A percentile compares a stretch with the other conserved stretches of the same genome.
Conservation (phyloP, 768 basidiomycete genomes). For the button mushroom (Agaricus bisporus) region DNA sequence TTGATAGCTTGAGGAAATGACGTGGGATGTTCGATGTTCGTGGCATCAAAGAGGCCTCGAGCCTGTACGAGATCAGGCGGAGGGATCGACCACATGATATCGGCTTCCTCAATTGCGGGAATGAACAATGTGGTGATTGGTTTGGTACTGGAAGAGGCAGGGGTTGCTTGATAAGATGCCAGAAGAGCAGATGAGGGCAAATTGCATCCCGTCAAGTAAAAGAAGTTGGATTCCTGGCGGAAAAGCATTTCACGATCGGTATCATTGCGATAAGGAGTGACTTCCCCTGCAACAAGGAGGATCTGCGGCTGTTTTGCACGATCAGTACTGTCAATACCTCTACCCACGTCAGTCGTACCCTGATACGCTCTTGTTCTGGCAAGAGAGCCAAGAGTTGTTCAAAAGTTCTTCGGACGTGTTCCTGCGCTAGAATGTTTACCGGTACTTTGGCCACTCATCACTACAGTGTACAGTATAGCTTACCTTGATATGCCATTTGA, state of each 20-base stretch:
- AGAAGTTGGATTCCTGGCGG: slow-evolving; percentile 77
- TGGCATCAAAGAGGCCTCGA: slow-evolving; percentile 47
- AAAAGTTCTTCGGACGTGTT: slow-evolving; percentile 12
- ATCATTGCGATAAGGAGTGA: slow-evolving; percentile 64
- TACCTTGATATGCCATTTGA: slow-evolving; percentile 8
- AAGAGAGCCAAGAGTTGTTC: slow-evolving; percentile 10
- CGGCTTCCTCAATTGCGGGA: slow-evolving; percentile 63
- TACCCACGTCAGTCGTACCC: neutral
- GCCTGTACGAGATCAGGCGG: slow-evolving; percentile 61
- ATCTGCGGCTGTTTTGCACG: slow-evolving; percentile 51
- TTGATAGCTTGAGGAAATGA: slow-evolving; percentile 41
- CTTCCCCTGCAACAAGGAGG: slow-evolving; percentile 60
- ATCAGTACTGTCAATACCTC: too few species aligned
- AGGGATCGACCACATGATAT: slow-evolving; percentile 86
- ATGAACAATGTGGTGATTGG: slow-evolving; percentile 66
- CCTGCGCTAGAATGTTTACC: neutral
- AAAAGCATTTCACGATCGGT: slow-evolving; percentile 80
- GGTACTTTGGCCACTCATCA: neutral
- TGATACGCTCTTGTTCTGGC: slow-evolving; percentile 10
- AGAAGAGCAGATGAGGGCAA: slow-evolving; percentile 69
- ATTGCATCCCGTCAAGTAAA: slow-evolving; percentile 77
- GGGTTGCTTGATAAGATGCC: slow-evolving; percentile 37
- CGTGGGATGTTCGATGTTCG: slow-evolving; percentile 46
- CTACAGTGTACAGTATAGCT: too few species aligned
- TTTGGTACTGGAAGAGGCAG: slow-evolving; percentile 31